Evolutionary conservation across 768 basidiomycete species (phyloP).

Genomic region (Lyophyllum atratum): DNA sequence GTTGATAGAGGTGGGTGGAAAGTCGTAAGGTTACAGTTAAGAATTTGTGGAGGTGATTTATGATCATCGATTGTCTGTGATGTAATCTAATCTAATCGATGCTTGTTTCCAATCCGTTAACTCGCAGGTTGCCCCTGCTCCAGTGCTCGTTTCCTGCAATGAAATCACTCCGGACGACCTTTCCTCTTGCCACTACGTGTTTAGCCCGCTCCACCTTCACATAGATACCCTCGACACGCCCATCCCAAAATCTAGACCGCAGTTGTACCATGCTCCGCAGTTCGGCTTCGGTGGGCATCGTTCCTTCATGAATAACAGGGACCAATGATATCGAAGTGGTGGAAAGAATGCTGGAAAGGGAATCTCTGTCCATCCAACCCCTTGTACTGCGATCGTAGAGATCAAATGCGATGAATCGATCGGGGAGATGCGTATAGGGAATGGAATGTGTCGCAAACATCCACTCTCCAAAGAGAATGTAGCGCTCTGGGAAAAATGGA

Average conservation of each 20-base stretch:
- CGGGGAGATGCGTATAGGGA: conserved; percentile 53
- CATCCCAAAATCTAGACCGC: conserved; percentile 45
- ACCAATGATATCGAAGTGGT: conserved; percentile 42
- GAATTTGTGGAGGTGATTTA: neutral
- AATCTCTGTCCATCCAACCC: conserved; percentile 39
- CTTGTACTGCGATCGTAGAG: conserved; percentile 52
- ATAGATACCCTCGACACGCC: conserved; percentile 57
- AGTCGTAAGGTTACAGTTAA: conserved; percentile 7
- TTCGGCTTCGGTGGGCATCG: conserved; percentile 39
- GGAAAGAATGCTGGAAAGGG: conserved; percentile 34
- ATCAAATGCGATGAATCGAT: conserved; percentile 61
- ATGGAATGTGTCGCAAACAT: conserved; percentile 63
- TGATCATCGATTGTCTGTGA: conserved; percentile 12
- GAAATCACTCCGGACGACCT: conserved; percentile 61
- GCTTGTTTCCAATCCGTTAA: conserved; percentile 32
- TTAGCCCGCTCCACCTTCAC: conserved; percentile 51
- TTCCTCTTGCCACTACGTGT: conserved; percentile 45
- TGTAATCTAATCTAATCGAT: conserved; percentile 29
- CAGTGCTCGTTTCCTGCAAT: conserved; percentile 67
- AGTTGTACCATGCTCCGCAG: conserved; percentile 47
- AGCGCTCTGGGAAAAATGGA: conserved; percentile 55
- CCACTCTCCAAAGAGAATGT: conserved; percentile 67
- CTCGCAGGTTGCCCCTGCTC: conserved; percentile 41
- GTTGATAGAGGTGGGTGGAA: conserved; percentile 1
- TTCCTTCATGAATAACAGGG: conserved; percentile 45